Conservation (phyloP, 169 alveolate genomes). For the Perkinsus marinus region DNA sequence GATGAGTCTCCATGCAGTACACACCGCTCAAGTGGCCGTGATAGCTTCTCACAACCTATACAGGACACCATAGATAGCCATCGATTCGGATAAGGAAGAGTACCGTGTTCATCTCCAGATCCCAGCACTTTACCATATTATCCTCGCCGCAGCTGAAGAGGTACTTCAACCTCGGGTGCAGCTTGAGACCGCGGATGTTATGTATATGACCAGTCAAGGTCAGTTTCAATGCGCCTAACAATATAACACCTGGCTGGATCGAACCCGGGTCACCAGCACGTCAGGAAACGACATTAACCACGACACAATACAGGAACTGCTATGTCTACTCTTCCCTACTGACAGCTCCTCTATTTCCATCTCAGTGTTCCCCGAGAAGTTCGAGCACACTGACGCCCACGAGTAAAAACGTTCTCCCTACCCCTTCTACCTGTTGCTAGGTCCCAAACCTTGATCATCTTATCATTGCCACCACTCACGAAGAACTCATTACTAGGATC, state of each 20-base stretch:
- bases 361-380: too few relatives aligned
- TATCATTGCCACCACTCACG: constrained; percentile 73
- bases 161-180: constrained; percentile 66
- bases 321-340: too few relatives aligned
- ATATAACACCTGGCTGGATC: not conserved
- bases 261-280: not conserved
- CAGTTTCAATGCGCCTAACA: constrained; percentile 59
- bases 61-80: not conserved
- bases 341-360: too few relatives aligned
- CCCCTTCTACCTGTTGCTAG: constrained; percentile 32
- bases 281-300: not conserved
- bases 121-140: constrained; percentile 72
- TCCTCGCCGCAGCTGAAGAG: constrained; percentile 78
- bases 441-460: constrained; percentile 78
- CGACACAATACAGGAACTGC: too few relatives aligned
- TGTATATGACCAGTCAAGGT: constrained; percentile 73
- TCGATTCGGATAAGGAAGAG: not conserved
- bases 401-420: too few relatives aligned
- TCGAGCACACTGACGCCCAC: too few relatives aligned
- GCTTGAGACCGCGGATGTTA: constrained; percentile 55
- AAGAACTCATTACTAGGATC: constrained; percentile 66
- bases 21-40: constrained; percentile 71
- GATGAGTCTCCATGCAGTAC: constrained; percentile 63
- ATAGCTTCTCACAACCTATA: constrained; percentile 57
- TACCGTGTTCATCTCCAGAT: constrained; percentile 58